Evolutionary conservation across 345 rosid species (phyloP).

Genomic region (Dipteronia dyeriana): DNA sequence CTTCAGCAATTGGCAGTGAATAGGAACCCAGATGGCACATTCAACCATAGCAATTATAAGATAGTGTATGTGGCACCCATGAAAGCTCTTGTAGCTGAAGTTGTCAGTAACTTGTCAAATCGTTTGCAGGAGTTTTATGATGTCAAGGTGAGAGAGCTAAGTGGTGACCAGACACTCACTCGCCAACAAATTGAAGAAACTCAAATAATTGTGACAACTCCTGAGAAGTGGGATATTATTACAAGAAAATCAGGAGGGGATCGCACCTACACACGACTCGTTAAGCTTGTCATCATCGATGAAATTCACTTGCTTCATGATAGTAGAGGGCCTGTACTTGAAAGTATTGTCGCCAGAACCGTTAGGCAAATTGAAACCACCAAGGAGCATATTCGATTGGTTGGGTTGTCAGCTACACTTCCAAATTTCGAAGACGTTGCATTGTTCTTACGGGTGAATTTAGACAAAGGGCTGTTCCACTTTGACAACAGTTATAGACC

Average conservation of each 20-base stretch:
- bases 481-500: constrained; percentile 97
- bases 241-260: constrained; percentile 94
- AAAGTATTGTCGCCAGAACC: constrained; percentile 97
- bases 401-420: constrained; percentile 91
- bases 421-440: constrained; percentile 97
- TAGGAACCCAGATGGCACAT: constrained; percentile 66
- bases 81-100: constrained; percentile 99
- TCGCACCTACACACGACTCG: constrained; percentile 92
- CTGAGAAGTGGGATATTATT: constrained; percentile 98
- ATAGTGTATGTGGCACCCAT: constrained; percentile 99
- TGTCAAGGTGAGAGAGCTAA: constrained; percentile 79
- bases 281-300: constrained; percentile 85
- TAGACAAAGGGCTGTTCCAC: constrained; percentile 69
- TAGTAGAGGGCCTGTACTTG: constrained; percentile 96
- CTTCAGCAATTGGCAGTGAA: constrained; percentile 82
- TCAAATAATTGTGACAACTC: constrained; percentile 94
- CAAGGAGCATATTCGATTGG: constrained; percentile 87
- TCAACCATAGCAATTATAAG: constrained; percentile 73
- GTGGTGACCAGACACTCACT: constrained; percentile 92
- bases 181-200: constrained; percentile 97
- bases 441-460: constrained; percentile 75
- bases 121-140: constrained; percentile 67
- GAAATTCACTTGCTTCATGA: constrained; percentile 99
- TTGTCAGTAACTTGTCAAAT: constrained; percentile 82
- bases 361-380: constrained; percentile 93